phyloP scores from a whole-genome alignment of 2,329 filamentous ascomycete genomes.

The Alternaria infectoria region DNA sequence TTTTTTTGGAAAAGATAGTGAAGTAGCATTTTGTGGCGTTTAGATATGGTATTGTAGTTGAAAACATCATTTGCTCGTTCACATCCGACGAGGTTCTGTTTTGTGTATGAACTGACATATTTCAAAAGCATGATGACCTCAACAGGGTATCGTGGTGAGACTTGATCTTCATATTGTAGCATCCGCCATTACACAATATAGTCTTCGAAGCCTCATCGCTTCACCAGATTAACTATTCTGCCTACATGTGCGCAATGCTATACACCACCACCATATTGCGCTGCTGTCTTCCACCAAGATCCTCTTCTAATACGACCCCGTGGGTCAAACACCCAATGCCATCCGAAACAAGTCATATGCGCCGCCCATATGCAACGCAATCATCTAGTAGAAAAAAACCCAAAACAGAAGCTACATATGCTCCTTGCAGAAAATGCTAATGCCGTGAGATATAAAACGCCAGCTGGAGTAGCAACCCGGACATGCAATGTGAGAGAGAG shows the following conservation, averaged over 20 bases:
- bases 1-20: too few species aligned
- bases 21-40: neutral
- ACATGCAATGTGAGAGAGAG: neutral
- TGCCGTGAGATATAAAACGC: neutral
- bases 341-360: neutral
- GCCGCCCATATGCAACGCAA: neutral
- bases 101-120: neutral
- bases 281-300: neutral
- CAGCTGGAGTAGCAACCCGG: neutral
- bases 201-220: neutral
- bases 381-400: neutral
- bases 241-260: neutral
- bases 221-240: neutral
- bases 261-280: neutral
- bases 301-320: neutral
- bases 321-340: neutral
- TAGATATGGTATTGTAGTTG: neutral
- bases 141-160: neutral
- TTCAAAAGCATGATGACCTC: too few species aligned
- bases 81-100: neutral
- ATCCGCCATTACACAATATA: constrained; percentile 5
- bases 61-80: neutral
- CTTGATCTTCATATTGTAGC: neutral
- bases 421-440: neutral
- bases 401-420: neutral